phyloP scores from a whole-genome alignment of 1,284 basidiomycete genomes.

The Mycena citricolor region DNA sequence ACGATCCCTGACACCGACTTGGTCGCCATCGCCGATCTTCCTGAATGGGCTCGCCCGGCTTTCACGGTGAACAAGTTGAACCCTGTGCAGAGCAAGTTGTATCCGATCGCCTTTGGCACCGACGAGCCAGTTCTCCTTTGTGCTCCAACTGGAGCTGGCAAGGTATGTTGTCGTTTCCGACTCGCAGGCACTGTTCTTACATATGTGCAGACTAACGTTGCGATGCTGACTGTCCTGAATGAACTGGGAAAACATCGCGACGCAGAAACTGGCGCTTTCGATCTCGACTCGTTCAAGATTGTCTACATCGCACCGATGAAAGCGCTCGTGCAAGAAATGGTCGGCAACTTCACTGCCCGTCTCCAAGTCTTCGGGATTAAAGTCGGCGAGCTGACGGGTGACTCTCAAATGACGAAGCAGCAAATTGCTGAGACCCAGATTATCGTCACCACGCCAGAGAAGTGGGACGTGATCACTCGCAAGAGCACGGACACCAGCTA shows the following conservation, averaged over 20 bases:
- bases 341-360: slow-evolving; percentile 88
- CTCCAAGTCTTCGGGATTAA: slow-evolving; percentile 82
- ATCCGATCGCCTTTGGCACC: slow-evolving; percentile 89
- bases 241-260: slow-evolving; percentile 86
- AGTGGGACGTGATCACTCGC: slow-evolving; percentile 99
- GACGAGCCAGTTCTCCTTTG: slow-evolving; percentile 96
- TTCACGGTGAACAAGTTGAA: slow-evolving; percentile 88
- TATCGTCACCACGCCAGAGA: slow-evolving; percentile 98
- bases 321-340: slow-evolving; percentile 96
- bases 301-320: slow-evolving; percentile 99
- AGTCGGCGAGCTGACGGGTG: slow-evolving; percentile 95
- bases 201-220: slow-evolving; percentile 85
- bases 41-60: slow-evolving; percentile 85
- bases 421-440: slow-evolving; percentile 98
- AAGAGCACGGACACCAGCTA: slow-evolving; percentile 97
- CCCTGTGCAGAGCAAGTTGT: slow-evolving; percentile 92
- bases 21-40: slow-evolving; percentile 76
- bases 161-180: slow-evolving; percentile 52
- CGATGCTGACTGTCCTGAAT: slow-evolving; percentile 91
- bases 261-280: slow-evolving; percentile 81
- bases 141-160: slow-evolving; percentile 98
- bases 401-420: slow-evolving; percentile 97
- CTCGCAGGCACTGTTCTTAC: slow-evolving; percentile 6
- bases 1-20: slow-evolving; percentile 67
- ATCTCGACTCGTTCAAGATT: slow-evolving; percentile 93